A percentile compares a stretch with the other conserved stretches of the same genome.
These are phyloP conservation scores for Pyrus betulifolia DNA, from an alignment of 306 rosid species.

Conservation along the genomic window DNA sequence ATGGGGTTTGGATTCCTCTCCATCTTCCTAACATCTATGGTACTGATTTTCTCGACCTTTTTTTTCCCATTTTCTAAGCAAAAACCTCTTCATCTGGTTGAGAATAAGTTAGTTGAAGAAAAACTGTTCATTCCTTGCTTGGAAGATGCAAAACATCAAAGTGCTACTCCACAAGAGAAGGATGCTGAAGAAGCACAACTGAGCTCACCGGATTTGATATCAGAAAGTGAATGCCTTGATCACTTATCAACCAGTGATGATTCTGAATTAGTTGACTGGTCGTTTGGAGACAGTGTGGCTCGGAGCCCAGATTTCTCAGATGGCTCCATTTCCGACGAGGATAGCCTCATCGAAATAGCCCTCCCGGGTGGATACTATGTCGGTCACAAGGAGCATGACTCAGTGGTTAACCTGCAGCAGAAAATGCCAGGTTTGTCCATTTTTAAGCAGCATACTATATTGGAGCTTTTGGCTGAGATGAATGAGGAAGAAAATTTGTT, in stretches of 20 bases:
- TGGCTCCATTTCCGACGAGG: conserved; percentile 92
- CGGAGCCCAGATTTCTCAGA: conserved; percentile 45
- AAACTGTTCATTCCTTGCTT: neutral
- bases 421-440: conserved; percentile 28
- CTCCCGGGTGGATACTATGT: conserved; percentile 65
- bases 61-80: conserved; percentile 32
- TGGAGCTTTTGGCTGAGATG: conserved; percentile 71
- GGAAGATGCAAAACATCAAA: conserved; percentile 21
- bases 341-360: conserved; percentile 81
- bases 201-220: conserved; percentile 13
- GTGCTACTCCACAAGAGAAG: conserved; percentile 2
- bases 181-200: conserved; percentile 23
- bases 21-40: conserved; percentile 34
- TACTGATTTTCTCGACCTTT: conserved; percentile 35
- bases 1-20: conserved; percentile 40
- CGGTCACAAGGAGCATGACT: conserved; percentile 21
- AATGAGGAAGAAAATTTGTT: conserved; percentile 85
- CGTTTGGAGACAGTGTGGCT: conserved; percentile 12
- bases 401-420: conserved; percentile 24
- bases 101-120: conserved; percentile 16
- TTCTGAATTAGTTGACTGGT: conserved; percentile 41
- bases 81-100: conserved; percentile 3
- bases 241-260: conserved; percentile 41
- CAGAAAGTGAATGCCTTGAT: conserved; percentile 41
- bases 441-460: conserved; percentile 27